Evolutionary conservation across 805 yeast species (phyloP).

Genomic region (Nakazawaea ambrosiae): DNA sequence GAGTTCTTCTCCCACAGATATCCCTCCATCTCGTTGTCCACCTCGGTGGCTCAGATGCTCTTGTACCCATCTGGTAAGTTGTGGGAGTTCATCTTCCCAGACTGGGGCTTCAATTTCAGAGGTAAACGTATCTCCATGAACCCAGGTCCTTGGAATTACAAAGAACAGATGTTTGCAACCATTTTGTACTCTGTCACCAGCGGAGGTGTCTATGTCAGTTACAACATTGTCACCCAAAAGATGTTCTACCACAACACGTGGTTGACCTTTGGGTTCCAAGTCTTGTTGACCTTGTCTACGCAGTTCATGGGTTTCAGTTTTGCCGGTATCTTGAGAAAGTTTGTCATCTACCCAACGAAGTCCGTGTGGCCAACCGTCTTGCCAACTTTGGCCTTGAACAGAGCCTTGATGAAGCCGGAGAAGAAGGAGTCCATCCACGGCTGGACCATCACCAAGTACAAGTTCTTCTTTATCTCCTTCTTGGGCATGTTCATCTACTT

Average conservation of each 20-base stretch:
- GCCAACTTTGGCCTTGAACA: constrained; percentile 42
- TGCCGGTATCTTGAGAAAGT: constrained; percentile 57
- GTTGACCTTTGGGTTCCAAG: constrained; percentile 44
- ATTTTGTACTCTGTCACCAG: constrained; percentile 29
- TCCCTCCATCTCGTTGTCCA: constrained; percentile 36
- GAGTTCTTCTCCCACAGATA: constrained; percentile 50
- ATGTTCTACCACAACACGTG: constrained; percentile 26
- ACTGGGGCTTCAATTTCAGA: constrained; percentile 27
- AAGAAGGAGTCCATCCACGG: constrained; percentile 25
- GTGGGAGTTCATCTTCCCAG: constrained; percentile 27
- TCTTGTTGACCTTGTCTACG: constrained; percentile 44
- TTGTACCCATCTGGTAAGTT: constrained; percentile 37
- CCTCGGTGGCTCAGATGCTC: constrained; percentile 39
- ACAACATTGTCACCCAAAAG: constrained; percentile 26
- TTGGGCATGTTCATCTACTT: constrained; percentile 30
- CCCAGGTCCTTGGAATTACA: constrained; percentile 59
- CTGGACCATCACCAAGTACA: constrained; percentile 26
- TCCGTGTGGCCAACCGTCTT: constrained; percentile 48
- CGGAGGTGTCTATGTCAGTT: constrained; percentile 25
- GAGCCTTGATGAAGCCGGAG: constrained; percentile 35
- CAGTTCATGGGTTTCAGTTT: constrained; percentile 62
- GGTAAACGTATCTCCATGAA: constrained; percentile 38
- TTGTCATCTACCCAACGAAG: constrained; percentile 43
- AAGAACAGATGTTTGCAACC: constrained; percentile 63
- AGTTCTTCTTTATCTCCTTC: constrained; percentile 25